phyloP scores from a whole-genome alignment of 1,139 yeast genomes.

The Pneumocystis sp. region DNA sequence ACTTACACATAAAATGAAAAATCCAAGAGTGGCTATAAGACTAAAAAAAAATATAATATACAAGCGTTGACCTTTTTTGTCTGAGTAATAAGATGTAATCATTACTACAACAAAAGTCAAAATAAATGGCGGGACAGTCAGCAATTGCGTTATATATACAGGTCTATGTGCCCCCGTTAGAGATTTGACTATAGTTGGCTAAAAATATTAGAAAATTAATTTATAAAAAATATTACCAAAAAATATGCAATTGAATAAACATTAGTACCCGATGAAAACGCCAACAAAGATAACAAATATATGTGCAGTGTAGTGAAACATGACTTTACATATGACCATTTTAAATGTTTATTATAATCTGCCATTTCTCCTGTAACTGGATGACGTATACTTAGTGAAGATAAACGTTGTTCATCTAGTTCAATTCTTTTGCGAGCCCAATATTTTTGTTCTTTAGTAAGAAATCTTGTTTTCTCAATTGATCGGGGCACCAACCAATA shows the following conservation, averaged over 20 bases:
- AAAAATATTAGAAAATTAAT: background rate
- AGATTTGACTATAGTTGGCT: background rate
- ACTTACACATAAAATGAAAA: background rate
- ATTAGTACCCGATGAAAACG: background rate
- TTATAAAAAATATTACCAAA: background rate
- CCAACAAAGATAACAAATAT: background rate
- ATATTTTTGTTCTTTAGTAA: constrained; percentile 26
- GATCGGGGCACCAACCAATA: constrained; percentile 57
- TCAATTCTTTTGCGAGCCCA: background rate
- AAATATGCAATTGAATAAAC: background rate
- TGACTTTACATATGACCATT: background rate
- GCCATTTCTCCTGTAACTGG: background rate
- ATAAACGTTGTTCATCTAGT: background rate
- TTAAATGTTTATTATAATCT: background rate
- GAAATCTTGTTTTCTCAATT: constrained; percentile 47
- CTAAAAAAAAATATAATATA: background rate
- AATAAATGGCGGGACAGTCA: background rate
- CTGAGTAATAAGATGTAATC: background rate
- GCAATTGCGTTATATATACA: background rate
- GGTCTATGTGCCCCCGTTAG: background rate
- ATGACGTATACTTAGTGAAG: background rate
- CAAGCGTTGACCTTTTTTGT: background rate
- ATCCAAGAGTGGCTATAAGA: background rate
- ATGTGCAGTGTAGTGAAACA: background rate
- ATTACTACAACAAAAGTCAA: background rate